Base-by-base conservation (phyloP, 2,329 filamentous ascomycete species). In the Fusarium lyarnte region DNA sequence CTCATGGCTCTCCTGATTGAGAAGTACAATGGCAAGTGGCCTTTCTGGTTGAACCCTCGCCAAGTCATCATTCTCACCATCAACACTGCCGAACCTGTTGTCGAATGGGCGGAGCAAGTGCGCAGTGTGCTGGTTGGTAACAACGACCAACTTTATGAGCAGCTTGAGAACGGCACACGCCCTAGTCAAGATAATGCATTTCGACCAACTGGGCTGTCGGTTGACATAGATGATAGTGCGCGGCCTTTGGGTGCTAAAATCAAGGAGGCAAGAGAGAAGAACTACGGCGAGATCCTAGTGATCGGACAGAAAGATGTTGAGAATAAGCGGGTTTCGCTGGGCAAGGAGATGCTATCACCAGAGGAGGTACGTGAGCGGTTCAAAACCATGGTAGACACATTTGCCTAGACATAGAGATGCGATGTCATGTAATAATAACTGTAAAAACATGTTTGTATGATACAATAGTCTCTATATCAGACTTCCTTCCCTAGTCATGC, bases 1-100 rank as follows among this genome's bases (percentile, higher is more conserved):
- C 90, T 97, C 69, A 91, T 97, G 87, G 94, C 94, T 7, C 85
- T 97, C 19, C 82, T 97, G 43, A 95, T 96, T 61, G 94, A 97
- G 81, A 92, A 93, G 73, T 94, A 95, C 75, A 87, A 91, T 63
- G 93, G 93, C 21, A 88, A 87, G 64, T 97, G 93, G 89, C 94
- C 94, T 7, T 95, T 97, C 79, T 97, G 94, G 94, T 85, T 97
- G 14, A 95, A 93, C 61, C 94, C 94, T 2, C 89, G 90, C 10
- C 94, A 96, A 78, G 91, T 89, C 45, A 89, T 92, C 49, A 87
- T 97, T 62, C 81, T 96, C 36, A 92, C 93, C 0, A 87, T 95
- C 58, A 94, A 93, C 76, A 86, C 90, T 53, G 87, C 85, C 8
- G 82, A 85, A 7, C 82, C 85, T 2, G 85, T 91, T 2, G 66